These are phyloP conservation scores for Globisporangium sylvaticum DNA, from an alignment of 352 stramenopile species.

Conservation along the genomic window DNA sequence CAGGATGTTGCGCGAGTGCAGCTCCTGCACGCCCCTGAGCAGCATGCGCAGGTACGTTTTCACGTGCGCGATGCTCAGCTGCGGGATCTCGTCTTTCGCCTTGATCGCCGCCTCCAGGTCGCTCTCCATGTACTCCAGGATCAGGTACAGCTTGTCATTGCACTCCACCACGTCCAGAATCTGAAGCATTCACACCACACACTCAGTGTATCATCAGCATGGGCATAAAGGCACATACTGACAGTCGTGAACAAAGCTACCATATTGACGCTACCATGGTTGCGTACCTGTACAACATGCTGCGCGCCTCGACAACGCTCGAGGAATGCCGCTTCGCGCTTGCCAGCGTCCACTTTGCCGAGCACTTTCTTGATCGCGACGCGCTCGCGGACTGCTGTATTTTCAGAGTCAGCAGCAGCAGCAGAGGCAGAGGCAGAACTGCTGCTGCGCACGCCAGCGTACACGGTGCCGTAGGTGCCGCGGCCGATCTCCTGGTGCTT, in stretches of 20 bases:
- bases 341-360: constrained; percentile 27
- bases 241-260: background rate
- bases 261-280: no score
- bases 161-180: constrained; percentile 52
- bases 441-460: constrained; percentile 45
- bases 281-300: constrained; percentile 57
- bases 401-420: background rate
- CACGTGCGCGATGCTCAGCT: constrained; percentile 45
- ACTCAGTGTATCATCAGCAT: background rate
- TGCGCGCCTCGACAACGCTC: constrained; percentile 34
- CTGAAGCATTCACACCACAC: constrained; percentile 13
- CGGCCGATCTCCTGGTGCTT: constrained; percentile 70
- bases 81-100: constrained; percentile 29
- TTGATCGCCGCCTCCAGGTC: constrained; percentile 65
- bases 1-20: constrained; percentile 53
- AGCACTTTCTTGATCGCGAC: constrained; percentile 81
- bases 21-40: constrained; percentile 50
- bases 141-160: constrained; percentile 63
- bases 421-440: background rate
- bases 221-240: background rate
- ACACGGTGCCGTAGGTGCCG: constrained; percentile 80
- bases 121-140: constrained; percentile 79
- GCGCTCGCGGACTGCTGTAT: constrained; percentile 8
- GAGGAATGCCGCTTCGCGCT: constrained; percentile 51
- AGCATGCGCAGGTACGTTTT: constrained; percentile 75